Percentiles rank a stretch among this genome's conserved stretches.
Conservation (phyloP, 345 rosid species). For the Garcia nutans region DNA sequence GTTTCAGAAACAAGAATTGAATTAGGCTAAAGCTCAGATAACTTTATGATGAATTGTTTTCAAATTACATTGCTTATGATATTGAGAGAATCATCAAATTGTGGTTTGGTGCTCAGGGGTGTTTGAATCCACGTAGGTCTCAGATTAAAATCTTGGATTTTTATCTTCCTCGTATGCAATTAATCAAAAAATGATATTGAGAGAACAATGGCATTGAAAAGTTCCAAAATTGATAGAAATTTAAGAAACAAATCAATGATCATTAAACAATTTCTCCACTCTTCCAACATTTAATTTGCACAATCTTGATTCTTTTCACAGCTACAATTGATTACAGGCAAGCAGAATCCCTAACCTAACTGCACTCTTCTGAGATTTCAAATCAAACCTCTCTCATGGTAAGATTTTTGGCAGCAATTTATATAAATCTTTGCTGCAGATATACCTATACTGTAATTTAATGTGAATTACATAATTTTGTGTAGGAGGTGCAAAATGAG, state of each 20-base stretch:
- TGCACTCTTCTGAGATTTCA: background rate
- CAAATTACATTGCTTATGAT: too few species aligned
- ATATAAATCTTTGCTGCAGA: conserved; percentile 11
- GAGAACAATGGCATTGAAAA: too few species aligned
- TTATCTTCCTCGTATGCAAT: too few species aligned
- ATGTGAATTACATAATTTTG: conserved; percentile 1
- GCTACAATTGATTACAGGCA: background rate
- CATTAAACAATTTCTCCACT: too few species aligned
- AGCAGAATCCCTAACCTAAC: conserved; percentile 1
- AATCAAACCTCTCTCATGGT: background rate
- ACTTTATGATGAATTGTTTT: too few species aligned
- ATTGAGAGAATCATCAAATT: too few species aligned
- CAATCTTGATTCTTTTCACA: background rate
- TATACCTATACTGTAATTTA: conserved; percentile 11
- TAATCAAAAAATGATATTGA: too few species aligned
- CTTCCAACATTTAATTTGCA: background rate
- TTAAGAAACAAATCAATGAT: background rate
- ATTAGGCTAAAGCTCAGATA: too few species aligned
- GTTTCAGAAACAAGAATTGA: too few species aligned
- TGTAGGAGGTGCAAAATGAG: background rate
- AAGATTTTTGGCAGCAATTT: conserved; percentile 6
- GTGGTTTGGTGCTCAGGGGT: too few species aligned
- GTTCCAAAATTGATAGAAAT: background rate
- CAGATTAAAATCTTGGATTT: too few species aligned
- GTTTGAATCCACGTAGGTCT: too few species aligned